phyloP scores from a whole-genome alignment of 352 stramenopile species.

The Saprolegnia parasitica region DNA sequence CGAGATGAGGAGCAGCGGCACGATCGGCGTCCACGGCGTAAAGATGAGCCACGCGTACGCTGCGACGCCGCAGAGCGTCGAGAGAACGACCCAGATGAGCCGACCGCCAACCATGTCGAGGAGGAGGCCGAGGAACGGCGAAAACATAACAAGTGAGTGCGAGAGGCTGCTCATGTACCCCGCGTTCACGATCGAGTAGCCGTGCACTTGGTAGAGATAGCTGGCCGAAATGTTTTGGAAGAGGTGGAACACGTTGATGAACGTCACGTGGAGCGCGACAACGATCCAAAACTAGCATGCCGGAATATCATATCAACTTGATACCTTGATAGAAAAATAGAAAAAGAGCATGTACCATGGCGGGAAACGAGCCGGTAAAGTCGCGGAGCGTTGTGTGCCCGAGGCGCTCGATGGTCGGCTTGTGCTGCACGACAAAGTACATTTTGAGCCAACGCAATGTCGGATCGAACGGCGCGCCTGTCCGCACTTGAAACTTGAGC shows the following conservation, averaged over 20 bases:
- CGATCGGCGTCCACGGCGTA: conserved; percentile 61
- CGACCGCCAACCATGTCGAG: conserved; percentile 87
- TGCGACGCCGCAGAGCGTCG: conserved; percentile 64
- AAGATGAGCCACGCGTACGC: conserved; percentile 85
- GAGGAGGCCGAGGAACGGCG: conserved; percentile 80
- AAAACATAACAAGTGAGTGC: conserved; percentile 78
- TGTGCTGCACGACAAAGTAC: conserved; percentile 30
- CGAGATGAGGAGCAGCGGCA: conserved; percentile 85
- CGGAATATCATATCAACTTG: not conserved
- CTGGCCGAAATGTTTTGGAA: conserved; percentile 89
- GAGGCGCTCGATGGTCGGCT: conserved; percentile 33
- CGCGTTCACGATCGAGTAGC: conserved; percentile 81
- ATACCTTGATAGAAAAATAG: not conserved
- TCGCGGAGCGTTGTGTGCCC: not conserved
- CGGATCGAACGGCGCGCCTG: not conserved
- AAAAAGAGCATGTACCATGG: not conserved
- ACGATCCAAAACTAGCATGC: conserved; percentile 83
- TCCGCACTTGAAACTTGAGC: conserved; percentile 55
- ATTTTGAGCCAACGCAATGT: conserved; percentile 9
- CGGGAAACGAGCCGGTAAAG: not conserved
- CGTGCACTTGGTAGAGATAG: conserved; percentile 81
- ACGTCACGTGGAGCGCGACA: conserved; percentile 77
- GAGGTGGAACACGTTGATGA: conserved; percentile 88
- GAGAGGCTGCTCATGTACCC: conserved; percentile 75
- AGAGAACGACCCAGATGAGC: conserved; percentile 70